Evolutionary conservation across 306 rosid species (phyloP).

Genomic region (Styphnolobium japonicum): DNA sequence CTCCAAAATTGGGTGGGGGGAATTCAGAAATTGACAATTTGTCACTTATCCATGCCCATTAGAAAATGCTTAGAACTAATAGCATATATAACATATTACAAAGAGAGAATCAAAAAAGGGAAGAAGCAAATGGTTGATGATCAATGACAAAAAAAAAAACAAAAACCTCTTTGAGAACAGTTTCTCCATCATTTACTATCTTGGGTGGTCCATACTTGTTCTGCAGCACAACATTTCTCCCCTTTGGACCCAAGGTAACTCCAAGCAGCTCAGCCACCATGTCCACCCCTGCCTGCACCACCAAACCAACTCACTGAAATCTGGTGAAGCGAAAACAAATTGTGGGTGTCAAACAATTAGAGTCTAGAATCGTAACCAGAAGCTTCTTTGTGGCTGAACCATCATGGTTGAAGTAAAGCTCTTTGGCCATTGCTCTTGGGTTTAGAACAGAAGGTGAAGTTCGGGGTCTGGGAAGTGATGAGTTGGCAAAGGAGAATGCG

Average conservation of each 20-base stretch:
- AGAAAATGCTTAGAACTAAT: not conserved
- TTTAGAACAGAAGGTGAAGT: constrained; percentile 30
- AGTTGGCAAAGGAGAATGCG: constrained; percentile 51
- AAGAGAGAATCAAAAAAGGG: not conserved
- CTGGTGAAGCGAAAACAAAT: constrained; percentile 12
- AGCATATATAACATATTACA: not conserved
- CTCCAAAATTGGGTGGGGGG: not conserved
- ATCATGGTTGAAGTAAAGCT: constrained; percentile 72
- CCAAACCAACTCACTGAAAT: constrained; percentile 9
- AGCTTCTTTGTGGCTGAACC: constrained; percentile 73
- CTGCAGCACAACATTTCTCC: constrained; percentile 87
- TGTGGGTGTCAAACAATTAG: not conserved
- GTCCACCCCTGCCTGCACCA: constrained; percentile 79
- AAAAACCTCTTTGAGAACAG: constrained; percentile 81
- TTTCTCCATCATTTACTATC: constrained; percentile 93
- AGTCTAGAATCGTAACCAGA: constrained; percentile 39
- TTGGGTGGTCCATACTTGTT: constrained; percentile 92
- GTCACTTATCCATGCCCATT: not conserved
- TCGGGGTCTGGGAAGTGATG: constrained; percentile 41
- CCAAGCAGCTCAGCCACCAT: constrained; percentile 84
- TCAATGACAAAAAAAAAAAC: not conserved
- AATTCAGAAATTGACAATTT: not conserved
- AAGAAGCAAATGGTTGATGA: not conserved
- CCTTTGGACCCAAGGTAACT: constrained; percentile 90
- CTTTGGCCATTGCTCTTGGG: constrained; percentile 63